phyloP scores from a whole-genome alignment of 2,329 filamentous ascomycete species.

The Annulohypoxylon truncatum region DNA sequence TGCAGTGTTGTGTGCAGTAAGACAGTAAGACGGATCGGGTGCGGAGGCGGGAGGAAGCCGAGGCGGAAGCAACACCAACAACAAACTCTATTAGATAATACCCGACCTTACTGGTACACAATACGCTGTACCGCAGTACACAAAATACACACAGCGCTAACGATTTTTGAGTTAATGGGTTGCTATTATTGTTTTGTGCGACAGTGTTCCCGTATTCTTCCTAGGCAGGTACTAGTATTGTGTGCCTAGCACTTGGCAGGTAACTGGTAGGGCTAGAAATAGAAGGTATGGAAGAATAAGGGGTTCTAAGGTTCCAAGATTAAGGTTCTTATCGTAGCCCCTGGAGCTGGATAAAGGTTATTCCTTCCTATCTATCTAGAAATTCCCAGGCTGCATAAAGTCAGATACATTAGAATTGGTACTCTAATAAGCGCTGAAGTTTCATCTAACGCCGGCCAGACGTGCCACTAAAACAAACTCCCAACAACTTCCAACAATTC shows the following conservation, averaged over 20 bases:
- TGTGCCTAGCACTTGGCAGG: not conserved
- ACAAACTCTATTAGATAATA: conserved; percentile 32
- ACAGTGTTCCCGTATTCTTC: not conserved
- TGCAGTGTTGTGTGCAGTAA: not conserved
- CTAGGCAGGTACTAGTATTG: not conserved
- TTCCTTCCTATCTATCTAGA: conserved; percentile 20
- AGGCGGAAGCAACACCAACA: conserved; percentile 21
- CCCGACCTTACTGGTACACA: conserved; percentile 19
- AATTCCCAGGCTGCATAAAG: conserved; percentile 23
- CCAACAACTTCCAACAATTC: conserved; percentile 7
- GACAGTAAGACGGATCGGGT: conserved; percentile 4
- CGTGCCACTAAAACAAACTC: conserved; percentile 19
- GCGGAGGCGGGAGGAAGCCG: conserved; percentile 6
- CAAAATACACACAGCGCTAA: conserved; percentile 25
- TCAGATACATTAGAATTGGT: conserved; percentile 32
- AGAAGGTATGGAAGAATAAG: not conserved
- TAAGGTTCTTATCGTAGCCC: not conserved
- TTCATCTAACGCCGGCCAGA: conserved; percentile 37
- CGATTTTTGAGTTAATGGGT: conserved; percentile 16
- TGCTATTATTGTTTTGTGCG: not conserved
- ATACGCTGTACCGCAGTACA: not conserved
- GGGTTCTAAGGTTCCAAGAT: not conserved
- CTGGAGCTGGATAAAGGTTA: conserved; percentile 30
- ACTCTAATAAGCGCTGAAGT: conserved; percentile 40
- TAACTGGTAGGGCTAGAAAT: not conserved